phyloP scores from a whole-genome alignment of 257 asterid species.

The Jacaranda copaia region DNA sequence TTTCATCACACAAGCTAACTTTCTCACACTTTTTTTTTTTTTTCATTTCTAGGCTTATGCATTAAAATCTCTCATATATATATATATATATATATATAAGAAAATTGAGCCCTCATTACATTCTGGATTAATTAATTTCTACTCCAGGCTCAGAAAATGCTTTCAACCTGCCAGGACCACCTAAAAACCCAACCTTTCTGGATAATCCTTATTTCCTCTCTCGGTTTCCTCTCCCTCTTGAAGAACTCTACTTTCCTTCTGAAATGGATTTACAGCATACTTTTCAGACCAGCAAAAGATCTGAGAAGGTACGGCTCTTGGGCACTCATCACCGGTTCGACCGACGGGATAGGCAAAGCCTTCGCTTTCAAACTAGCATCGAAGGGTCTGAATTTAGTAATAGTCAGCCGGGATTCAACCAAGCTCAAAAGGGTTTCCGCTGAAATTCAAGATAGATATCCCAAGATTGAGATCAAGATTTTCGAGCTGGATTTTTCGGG shows the following conservation, averaged over 20 bases:
- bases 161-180: conserved; percentile 16
- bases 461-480: conserved; percentile 32
- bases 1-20: background rate
- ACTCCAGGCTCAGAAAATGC: conserved; percentile 33
- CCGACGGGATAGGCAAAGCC: conserved; percentile 86
- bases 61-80: background rate
- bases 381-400: conserved; percentile 66
- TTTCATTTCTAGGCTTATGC: background rate
- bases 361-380: conserved; percentile 75
- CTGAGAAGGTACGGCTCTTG: conserved; percentile 74
- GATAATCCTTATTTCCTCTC: conserved; percentile 49
- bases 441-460: conserved; percentile 50
- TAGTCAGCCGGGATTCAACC: conserved; percentile 55
- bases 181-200: conserved; percentile 22
- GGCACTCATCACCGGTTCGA: conserved; percentile 87
- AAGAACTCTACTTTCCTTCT: conserved; percentile 39
- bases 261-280: conserved; percentile 51
- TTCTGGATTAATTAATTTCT: background rate
- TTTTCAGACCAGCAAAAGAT: conserved; percentile 59
- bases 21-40: background rate
- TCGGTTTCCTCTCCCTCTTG: conserved; percentile 57
- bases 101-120: background rate
- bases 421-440: conserved; percentile 54
- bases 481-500: conserved; percentile 60
- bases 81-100: no score